phyloP scores from a whole-genome alignment of 2,329 filamentous ascomycete genomes.

The Aspergillus neotritici region DNA sequence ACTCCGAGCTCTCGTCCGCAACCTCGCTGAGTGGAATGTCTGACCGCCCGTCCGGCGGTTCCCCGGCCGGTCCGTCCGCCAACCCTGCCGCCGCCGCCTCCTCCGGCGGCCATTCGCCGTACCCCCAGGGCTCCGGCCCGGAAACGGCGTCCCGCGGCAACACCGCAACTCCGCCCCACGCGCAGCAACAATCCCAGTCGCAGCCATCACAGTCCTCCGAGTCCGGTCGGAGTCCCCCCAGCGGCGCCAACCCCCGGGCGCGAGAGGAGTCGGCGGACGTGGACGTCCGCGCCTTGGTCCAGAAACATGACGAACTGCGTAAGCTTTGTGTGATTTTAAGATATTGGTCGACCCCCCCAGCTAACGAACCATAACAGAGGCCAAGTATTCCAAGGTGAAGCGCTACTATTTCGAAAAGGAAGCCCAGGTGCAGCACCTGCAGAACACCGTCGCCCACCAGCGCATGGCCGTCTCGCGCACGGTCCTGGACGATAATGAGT shows the following conservation, averaged over 20 bases:
- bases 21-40: constrained; percentile 14
- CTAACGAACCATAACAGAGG: constrained; percentile 51
- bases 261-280: constrained; percentile 36
- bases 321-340: constrained; percentile 16
- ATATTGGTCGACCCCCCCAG: constrained; percentile 1
- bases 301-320: constrained; percentile 44
- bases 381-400: constrained; percentile 98
- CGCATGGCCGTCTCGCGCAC: constrained; percentile 90
- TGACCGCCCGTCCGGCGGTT: constrained; percentile 12
- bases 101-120: constrained; percentile 11
- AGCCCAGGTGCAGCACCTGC: constrained; percentile 83
- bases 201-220: not conserved
- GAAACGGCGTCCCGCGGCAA: constrained; percentile 21
- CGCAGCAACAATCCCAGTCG: constrained; percentile 27
- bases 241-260: constrained; percentile 1
- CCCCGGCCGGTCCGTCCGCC: constrained; percentile 7
- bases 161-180: constrained; percentile 41
- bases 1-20: constrained; percentile 5
- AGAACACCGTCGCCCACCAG: constrained; percentile 96
- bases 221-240: too few species aligned
- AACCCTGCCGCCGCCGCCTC: constrained; percentile 1
- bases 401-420: constrained; percentile 93
- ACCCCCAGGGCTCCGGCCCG: constrained; percentile 5
- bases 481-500: constrained; percentile 91
- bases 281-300: constrained; percentile 42